phyloP scores from a whole-genome alignment of 108 stramenopile species.

The Cyclotella sp. region DNA sequence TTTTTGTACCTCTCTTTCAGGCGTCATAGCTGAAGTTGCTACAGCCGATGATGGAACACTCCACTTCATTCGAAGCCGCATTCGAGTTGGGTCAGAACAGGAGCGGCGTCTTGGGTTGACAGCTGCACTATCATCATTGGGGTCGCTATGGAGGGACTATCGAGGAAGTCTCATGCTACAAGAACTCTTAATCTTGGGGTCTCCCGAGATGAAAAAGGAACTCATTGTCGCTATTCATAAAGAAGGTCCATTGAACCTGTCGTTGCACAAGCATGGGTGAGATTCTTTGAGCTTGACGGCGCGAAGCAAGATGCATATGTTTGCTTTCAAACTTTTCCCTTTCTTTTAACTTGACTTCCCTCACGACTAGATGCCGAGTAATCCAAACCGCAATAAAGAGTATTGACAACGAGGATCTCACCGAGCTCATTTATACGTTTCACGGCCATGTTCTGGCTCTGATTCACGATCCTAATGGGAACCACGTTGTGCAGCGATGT shows the following conservation, averaged over 20 bases:
- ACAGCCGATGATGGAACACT: constrained; percentile 48
- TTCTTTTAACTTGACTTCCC: neutral
- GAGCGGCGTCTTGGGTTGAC: constrained; percentile 73
- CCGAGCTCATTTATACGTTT: constrained; percentile 80
- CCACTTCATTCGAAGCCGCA: constrained; percentile 92
- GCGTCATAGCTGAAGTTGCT: constrained; percentile 28
- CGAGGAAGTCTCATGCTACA: constrained; percentile 95
- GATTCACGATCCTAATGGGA: constrained; percentile 96
- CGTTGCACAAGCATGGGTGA: constrained; percentile 87
- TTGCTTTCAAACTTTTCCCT: constrained; percentile 1
- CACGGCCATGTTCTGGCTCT: constrained; percentile 83
- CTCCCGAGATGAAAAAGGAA: constrained; percentile 70
- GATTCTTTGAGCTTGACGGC: constrained; percentile 17
- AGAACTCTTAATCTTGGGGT: constrained; percentile 89
- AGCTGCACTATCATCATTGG: constrained; percentile 76
- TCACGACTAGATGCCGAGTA: constrained; percentile 80
- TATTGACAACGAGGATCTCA: constrained; percentile 67
- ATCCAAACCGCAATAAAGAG: constrained; percentile 90
- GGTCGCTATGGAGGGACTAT: constrained; percentile 73
- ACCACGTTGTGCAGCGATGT: constrained; percentile 96
- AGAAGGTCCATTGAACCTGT: constrained; percentile 75
- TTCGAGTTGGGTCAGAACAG: constrained; percentile 79
- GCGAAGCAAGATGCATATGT: neutral
- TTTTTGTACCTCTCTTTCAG: neutral
- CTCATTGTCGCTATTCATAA: constrained; percentile 55